A percentile compares a stretch with the other conserved stretches of the same genome.
These are phyloP conservation scores for Penicillium sp. DNA, from an alignment of 2,329 filamentous ascomycete species.

Conservation along the genomic window DNA sequence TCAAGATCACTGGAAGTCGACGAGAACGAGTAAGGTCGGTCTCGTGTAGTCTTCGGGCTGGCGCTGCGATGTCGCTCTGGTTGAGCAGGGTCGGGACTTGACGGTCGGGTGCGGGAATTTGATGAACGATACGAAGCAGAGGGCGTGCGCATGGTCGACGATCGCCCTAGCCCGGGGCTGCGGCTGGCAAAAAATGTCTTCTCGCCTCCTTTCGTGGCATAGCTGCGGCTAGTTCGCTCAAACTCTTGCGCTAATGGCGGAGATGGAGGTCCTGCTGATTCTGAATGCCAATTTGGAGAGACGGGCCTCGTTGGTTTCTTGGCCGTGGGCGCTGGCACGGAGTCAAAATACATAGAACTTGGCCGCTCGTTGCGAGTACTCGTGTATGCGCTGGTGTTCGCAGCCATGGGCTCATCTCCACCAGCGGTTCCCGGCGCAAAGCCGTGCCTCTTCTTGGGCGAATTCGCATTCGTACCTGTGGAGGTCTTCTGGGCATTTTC, in stretches of 20 bases:
- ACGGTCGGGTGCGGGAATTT: conserved; percentile 39
- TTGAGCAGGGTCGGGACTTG: conserved; percentile 35
- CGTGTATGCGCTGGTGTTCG: conserved; percentile 54
- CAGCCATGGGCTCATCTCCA: conserved; percentile 61
- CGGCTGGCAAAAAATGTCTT: conserved; percentile 57
- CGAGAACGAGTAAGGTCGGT: conserved; percentile 32
- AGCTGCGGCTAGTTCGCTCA: conserved; percentile 57
- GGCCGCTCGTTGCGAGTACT: conserved; percentile 39
- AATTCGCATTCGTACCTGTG: conserved; percentile 41
- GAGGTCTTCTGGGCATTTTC: conserved; percentile 36
- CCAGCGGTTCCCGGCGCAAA: conserved; percentile 62
- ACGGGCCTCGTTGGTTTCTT: conserved; percentile 44
- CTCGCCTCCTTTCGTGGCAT: conserved; percentile 58
- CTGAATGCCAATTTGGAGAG: conserved; percentile 11
- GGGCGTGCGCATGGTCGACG: conserved; percentile 56
- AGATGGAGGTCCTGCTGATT: conserved; percentile 38
- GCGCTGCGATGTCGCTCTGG: conserved; percentile 45
- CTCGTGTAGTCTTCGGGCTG: conserved; percentile 44
- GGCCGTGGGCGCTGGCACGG: conserved; percentile 44
- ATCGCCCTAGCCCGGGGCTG: conserved; percentile 53
- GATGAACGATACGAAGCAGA: conserved; percentile 38
- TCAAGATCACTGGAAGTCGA: conserved; percentile 46
- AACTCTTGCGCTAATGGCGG: conserved; percentile 39
- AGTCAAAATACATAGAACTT: conserved; percentile 39
- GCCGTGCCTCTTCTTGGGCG: conserved; percentile 55